These are phyloP conservation scores for Blastocladiella britannica DNA, from an alignment of 192 early-diverging fungal species.

Conservation along the genomic window DNA sequence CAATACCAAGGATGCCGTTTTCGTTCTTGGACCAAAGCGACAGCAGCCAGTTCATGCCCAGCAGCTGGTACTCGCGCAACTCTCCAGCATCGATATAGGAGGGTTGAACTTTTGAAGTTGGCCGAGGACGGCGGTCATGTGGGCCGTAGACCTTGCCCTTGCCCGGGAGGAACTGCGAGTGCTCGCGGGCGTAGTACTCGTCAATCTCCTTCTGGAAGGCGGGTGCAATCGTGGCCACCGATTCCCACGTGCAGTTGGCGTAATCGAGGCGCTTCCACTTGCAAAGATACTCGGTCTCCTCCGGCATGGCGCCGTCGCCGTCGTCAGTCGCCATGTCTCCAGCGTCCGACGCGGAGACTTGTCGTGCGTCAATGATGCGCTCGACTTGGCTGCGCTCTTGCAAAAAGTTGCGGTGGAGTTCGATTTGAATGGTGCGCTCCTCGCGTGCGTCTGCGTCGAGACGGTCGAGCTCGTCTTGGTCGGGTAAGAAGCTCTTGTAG, in stretches of 20 bases:
- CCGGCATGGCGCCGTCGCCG: conserved; percentile 14
- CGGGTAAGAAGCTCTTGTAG: conserved; percentile 48
- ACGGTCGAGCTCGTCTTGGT: conserved; percentile 28
- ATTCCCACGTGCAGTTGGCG: conserved; percentile 78
- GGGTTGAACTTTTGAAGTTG: conserved; percentile 59
- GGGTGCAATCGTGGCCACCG: conserved; percentile 31
- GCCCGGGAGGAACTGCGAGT: conserved; percentile 51
- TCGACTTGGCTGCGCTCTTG: conserved; percentile 75
- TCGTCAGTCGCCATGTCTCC: conserved; percentile 3
- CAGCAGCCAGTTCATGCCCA: conserved; percentile 93
- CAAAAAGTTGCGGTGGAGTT: conserved; percentile 56
- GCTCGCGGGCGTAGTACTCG: conserved; percentile 56
- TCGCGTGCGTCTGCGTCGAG: conserved; percentile 46
- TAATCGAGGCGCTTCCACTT: conserved; percentile 84
- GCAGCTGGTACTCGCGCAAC: conserved; percentile 86
- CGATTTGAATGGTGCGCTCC: conserved; percentile 59
- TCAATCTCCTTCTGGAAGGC: conserved; percentile 72
- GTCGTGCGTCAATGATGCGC: conserved; percentile 56
- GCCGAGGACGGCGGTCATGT: conserved; percentile 44
- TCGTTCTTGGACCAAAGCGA: conserved; percentile 82
- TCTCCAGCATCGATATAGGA: conserved; percentile 63
- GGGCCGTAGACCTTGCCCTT: conserved; percentile 24
- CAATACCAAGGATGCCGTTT: conserved; percentile 94
- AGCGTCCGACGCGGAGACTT: conserved; percentile 8
- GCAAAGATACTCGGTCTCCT: conserved; percentile 65